Evolutionary conservation across 1,139 yeast species (phyloP).

Genomic region (Candida anutae): DNA sequence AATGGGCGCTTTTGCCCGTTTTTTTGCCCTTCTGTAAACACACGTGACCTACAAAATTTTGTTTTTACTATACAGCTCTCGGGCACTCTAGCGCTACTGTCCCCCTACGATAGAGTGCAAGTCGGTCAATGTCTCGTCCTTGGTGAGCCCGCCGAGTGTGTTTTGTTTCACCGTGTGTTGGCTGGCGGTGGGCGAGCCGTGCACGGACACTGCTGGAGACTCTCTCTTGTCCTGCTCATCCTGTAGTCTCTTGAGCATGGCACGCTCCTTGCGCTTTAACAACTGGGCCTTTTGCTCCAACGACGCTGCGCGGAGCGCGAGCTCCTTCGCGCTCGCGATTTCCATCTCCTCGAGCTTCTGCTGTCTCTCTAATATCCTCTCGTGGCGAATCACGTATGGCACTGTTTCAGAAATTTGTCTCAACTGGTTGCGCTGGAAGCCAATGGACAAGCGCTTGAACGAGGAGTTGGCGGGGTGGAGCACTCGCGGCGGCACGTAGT

Average conservation of each 20-base stretch:
- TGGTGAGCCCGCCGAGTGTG: slow-evolving; percentile 1
- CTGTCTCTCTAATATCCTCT: slow-evolving; percentile 64
- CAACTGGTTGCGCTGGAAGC: slow-evolving; percentile 58
- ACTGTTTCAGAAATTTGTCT: slow-evolving; percentile 76
- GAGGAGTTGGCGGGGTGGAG: slow-evolving; percentile 36
- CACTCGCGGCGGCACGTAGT: slow-evolving; percentile 26
- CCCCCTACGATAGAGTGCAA: slow-evolving; percentile 43
- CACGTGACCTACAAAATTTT: too few species aligned
- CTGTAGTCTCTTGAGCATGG: slow-evolving; percentile 36
- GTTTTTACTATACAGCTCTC: too few species aligned
- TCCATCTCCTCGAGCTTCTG: slow-evolving; percentile 73
- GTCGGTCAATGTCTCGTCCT: slow-evolving; percentile 48
- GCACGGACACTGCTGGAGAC: slow-evolving; percentile 1
- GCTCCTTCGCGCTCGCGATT: slow-evolving; percentile 66
- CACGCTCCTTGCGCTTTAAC: slow-evolving; percentile 57
- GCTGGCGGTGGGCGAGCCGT: slow-evolving; percentile 1
- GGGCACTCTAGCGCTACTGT: too few species aligned
- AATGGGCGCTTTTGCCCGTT: too few species aligned
- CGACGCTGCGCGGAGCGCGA: slow-evolving; percentile 66
- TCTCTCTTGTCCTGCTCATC: slow-evolving; percentile 11
- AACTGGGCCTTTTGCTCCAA: slow-evolving; percentile 71
- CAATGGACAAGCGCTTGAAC: slow-evolving; percentile 50
- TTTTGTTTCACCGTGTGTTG: background rate
- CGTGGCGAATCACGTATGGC: slow-evolving; percentile 73
- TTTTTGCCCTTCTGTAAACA: too few species aligned